Percentiles rank a stretch among this genome's conserved stretches.
Conservation (phyloP, 495 filamentous ascomycete genomes). For the Penicilliopsis zonata region DNA sequence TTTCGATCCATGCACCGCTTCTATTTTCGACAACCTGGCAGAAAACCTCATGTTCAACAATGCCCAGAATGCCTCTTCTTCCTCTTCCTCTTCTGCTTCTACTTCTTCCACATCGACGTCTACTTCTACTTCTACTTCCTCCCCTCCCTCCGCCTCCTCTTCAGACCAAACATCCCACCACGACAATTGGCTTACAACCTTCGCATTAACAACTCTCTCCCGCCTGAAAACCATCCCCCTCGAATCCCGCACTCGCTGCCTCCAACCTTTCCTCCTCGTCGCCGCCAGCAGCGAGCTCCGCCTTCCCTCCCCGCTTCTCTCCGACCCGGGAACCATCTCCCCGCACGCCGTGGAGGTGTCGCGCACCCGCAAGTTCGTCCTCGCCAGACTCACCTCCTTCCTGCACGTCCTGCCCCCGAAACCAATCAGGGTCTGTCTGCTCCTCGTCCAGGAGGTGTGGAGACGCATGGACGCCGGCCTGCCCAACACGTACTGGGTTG, state of each 20-base stretch:
- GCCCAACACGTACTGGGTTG: slow-evolving; percentile 36
- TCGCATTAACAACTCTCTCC: slow-evolving; percentile 39
- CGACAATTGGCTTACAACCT: slow-evolving; percentile 38
- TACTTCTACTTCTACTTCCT: too few species aligned
- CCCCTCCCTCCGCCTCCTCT: too few species aligned
- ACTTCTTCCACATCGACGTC: too few species aligned
- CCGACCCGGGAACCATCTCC: slow-evolving; percentile 20
- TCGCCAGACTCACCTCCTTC: slow-evolving; percentile 34
- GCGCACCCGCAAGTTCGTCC: slow-evolving; percentile 31
- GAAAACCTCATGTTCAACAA: background rate
- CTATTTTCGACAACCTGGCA: background rate
- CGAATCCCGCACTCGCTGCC: slow-evolving; percentile 41
- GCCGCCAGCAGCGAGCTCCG: slow-evolving; percentile 37
- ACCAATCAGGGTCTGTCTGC: slow-evolving; percentile 35
- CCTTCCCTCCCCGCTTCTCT: slow-evolving; percentile 13
- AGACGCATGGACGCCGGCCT: slow-evolving; percentile 32
- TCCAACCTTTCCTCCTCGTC: slow-evolving; percentile 43
- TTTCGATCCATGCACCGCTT: too few species aligned
- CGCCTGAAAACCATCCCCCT: slow-evolving; percentile 38
- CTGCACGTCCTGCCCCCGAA: slow-evolving; percentile 39
- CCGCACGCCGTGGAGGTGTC: slow-evolving; percentile 36
- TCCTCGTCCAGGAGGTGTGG: slow-evolving; percentile 41
- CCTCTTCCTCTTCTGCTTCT: background rate
- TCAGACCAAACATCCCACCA: slow-evolving; percentile 9
- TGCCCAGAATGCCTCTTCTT: background rate